A percentile compares a stretch with the other conserved stretches of the same genome.
These are phyloP conservation scores for Diphasiastrum complanatum DNA, from an alignment of 83 land plant genomes.

Conservation along the genomic window DNA sequence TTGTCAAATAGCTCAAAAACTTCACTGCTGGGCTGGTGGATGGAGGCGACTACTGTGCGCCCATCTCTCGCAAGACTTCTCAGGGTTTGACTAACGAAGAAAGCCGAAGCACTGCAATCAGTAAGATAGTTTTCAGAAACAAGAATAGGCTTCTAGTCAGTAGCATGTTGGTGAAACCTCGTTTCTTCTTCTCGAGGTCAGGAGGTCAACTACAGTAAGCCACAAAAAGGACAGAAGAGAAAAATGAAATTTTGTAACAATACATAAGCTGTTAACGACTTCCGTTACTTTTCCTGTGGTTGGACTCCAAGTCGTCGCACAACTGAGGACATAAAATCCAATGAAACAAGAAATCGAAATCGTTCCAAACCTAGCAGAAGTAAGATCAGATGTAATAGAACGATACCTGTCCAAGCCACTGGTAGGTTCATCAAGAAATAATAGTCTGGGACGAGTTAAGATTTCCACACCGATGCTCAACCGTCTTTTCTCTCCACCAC, in stretches of 20 bases:
- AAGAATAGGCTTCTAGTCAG: not conserved
- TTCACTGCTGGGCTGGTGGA: slow-evolving; percentile 80
- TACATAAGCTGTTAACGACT: no score
- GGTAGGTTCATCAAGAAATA: slow-evolving; percentile 77
- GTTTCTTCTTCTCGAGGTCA: not conserved
- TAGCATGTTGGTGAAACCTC: no score
- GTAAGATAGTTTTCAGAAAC: not conserved
- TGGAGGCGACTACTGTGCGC: slow-evolving; percentile 65
- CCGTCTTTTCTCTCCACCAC: slow-evolving; percentile 71
- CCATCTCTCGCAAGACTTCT: slow-evolving; percentile 54
- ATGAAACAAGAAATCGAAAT: not conserved
- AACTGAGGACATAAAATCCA: not conserved
- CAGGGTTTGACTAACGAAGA: slow-evolving; percentile 63
- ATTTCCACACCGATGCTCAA: slow-evolving; percentile 75
- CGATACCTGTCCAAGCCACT: slow-evolving; percentile 76
- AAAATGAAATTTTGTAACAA: no score
- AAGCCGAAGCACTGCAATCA: slow-evolving; percentile 62
- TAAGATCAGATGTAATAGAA: not conserved
- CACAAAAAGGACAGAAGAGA: no score
- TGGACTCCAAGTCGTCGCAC: no score
- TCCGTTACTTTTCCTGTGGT: no score
- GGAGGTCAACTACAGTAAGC: no score
- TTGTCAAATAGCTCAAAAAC: slow-evolving; percentile 70
- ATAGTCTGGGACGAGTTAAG: slow-evolving; percentile 61
- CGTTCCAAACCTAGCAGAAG: not conserved